Evolutionary conservation across 148 eudicot species (phyloP).

Genomic region (Fagopyrum esculentum): DNA sequence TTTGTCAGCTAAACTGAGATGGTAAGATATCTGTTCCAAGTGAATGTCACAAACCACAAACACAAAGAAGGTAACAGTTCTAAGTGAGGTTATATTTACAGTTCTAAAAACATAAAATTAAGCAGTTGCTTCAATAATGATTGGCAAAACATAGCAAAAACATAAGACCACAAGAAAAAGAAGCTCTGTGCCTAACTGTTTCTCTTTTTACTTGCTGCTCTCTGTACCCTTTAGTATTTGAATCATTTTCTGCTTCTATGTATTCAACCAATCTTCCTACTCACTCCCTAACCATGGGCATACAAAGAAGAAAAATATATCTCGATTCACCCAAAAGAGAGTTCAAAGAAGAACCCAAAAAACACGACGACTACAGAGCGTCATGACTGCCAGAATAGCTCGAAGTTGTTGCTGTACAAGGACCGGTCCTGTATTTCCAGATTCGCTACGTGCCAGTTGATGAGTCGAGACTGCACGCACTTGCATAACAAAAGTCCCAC

Average conservation of each 20-base stretch:
- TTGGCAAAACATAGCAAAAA: constrained; percentile 5
- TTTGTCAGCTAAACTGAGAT: background rate
- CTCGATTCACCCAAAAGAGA: constrained; percentile 8
- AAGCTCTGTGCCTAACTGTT: constrained; percentile 29
- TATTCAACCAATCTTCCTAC: constrained; percentile 25
- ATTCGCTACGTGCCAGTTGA: constrained; percentile 96
- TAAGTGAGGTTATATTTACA: background rate
- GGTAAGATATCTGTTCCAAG: background rate
- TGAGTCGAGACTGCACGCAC: constrained; percentile 76
- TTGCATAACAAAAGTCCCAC: constrained; percentile 76
- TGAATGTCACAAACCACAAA: background rate
- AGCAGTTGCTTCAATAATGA: constrained; percentile 4
- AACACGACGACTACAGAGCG: constrained; percentile 4
- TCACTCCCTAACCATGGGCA: constrained; percentile 20
- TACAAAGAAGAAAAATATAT: constrained; percentile 18
- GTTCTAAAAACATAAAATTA: background rate
- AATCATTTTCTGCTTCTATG: constrained; percentile 21
- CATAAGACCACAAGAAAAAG: constrained; percentile 12
- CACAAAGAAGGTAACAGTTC: background rate
- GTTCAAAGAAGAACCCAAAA: background rate
- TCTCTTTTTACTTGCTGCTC: constrained; percentile 16
- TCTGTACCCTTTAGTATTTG: constrained; percentile 17
- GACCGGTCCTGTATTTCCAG: constrained; percentile 98
- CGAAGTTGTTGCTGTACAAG: constrained; percentile 84
- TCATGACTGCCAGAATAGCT: constrained; percentile 87